Base-by-base conservation (phyloP, 306 rosid species). In the Acacia acuminata region DNA sequence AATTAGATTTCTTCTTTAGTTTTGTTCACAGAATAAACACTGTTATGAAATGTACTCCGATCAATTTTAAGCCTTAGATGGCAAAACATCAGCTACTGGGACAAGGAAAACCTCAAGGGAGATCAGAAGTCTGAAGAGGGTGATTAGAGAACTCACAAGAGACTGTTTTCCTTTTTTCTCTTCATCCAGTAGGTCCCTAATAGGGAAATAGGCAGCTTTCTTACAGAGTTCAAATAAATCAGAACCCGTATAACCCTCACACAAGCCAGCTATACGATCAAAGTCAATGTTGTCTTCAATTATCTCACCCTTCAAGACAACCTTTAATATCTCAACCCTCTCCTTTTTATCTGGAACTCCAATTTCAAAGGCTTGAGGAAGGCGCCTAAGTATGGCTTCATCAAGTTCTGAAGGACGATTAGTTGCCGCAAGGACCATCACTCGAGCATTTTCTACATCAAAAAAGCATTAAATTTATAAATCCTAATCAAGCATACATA, bases 381-480 rank as follows among this genome's bases (percentile, higher is more conserved):
- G 93, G 67, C 99, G 99, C n/a, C 99, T 78, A 45, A 96, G 99
- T 72, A 96, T 96, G 69, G 99, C 99, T 89, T 96, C 99, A 82
- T 96, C 99, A 73, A 96, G 97, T 81, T 96, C 98, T 47, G 99
- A 91, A 71, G 99, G 99, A 60, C 99, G 99, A 86, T 96, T 96
- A 40, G 99, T 96, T 20, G 99, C 99, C 64, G 97, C 94, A 80
- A 96, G 97, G 75, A 96, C 99, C 98, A 96, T 92, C 47, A 96
- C 99, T 76, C 83, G 97, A 79, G 99, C 98, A 86, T 87, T 90
- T 82, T 92, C 99, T 96, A 47, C 8, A 7, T 20, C 3, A 77
- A 63, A 47, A 8, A 22, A 42, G 15, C 22, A 79, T 86, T 20
- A 70, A 11, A 36, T 42, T 34, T 40, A 56, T 34, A 50, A 51